These are phyloP conservation scores for Podaxis rugospora DNA, from an alignment of 768 basidiomycete genomes.

Conservation along the genomic window DNA sequence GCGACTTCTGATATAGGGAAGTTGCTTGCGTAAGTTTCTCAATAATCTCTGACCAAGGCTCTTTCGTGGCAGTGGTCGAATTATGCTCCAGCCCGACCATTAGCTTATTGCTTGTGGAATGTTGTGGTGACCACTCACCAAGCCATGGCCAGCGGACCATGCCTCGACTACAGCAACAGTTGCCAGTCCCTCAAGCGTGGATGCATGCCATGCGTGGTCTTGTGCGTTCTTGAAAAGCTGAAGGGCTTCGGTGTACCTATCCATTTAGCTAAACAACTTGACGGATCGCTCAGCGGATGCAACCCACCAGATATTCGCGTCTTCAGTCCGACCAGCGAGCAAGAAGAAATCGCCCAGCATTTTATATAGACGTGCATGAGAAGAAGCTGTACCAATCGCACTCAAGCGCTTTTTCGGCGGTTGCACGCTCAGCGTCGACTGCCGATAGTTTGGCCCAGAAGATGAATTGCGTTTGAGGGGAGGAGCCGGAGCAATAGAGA, in stretches of 20 bases:
- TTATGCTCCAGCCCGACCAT: slow-evolving; percentile 40
- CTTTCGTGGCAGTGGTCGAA: slow-evolving; percentile 46
- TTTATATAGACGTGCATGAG: slow-evolving; percentile 84
- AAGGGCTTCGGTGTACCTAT: slow-evolving; percentile 84
- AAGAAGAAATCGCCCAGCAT: slow-evolving; percentile 86
- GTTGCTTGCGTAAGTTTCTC: slow-evolving; percentile 72
- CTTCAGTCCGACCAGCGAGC: slow-evolving; percentile 78
- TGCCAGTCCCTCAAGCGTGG: slow-evolving; percentile 81
- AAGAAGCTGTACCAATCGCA: slow-evolving; percentile 62
- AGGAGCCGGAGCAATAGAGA: slow-evolving; percentile 34
- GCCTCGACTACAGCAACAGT: slow-evolving; percentile 77
- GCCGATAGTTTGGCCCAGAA: slow-evolving; percentile 42
- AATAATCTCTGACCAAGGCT: slow-evolving; percentile 71
- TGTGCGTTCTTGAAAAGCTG: slow-evolving; percentile 67
- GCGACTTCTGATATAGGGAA: slow-evolving; percentile 52
- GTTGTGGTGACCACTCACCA: slow-evolving; percentile 42
- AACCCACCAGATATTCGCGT: slow-evolving; percentile 74
- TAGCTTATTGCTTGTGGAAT: slow-evolving; percentile 3
- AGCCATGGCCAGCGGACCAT: slow-evolving; percentile 72
- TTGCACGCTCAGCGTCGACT: slow-evolving; percentile 44
- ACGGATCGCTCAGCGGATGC: background rate
- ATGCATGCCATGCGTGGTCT: slow-evolving; percentile 88
- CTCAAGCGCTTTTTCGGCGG: slow-evolving; percentile 59
- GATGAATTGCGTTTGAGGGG: slow-evolving; percentile 54
- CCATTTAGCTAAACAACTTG: slow-evolving; percentile 15